Percentiles rank a stretch among this genome's conserved stretches.
Conservation (phyloP, 371 early-diverging fungal species). For the Apophysomyces variabilis region DNA sequence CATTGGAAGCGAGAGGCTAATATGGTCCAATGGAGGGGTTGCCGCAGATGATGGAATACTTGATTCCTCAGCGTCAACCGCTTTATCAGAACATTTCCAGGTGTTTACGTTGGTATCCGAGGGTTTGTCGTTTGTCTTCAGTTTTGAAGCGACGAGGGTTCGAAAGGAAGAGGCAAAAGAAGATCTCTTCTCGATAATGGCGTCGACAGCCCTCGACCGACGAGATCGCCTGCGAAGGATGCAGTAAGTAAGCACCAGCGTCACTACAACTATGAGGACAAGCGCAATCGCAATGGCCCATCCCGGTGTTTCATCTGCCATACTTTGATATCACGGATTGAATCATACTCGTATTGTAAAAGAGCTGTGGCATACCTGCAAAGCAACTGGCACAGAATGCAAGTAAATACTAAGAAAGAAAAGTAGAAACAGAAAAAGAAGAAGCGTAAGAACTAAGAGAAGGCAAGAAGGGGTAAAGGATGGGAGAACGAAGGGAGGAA, state of each 20-base stretch:
- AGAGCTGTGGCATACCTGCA: constrained; percentile 6
- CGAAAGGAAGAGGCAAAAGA: background rate
- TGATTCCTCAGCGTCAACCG: background rate
- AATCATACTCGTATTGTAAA: constrained; percentile 4
- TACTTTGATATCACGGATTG: constrained; percentile 6
- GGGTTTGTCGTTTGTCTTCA: background rate
- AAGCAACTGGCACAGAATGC: background rate
- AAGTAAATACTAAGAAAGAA: background rate
- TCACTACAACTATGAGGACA: constrained; percentile 1
- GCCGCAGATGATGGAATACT: background rate
- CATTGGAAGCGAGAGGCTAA: constrained; percentile 22
- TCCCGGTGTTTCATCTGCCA: constrained; percentile 1
- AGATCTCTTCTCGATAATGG: background rate
- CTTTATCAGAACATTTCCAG: background rate
- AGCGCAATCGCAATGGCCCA: constrained; percentile 5
- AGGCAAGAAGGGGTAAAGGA: background rate
- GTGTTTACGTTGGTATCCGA: background rate
- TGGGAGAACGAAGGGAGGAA: no score
- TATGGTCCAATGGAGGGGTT: background rate
- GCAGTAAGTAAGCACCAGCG: constrained; percentile 8
- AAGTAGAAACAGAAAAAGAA: background rate
- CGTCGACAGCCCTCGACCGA: background rate
- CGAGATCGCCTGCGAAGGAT: constrained; percentile 8
- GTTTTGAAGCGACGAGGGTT: background rate
- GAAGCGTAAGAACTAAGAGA: background rate